These are phyloP conservation scores for Acacia acuminata DNA, from an alignment of 306 rosid genomes.

Conservation along the genomic window DNA sequence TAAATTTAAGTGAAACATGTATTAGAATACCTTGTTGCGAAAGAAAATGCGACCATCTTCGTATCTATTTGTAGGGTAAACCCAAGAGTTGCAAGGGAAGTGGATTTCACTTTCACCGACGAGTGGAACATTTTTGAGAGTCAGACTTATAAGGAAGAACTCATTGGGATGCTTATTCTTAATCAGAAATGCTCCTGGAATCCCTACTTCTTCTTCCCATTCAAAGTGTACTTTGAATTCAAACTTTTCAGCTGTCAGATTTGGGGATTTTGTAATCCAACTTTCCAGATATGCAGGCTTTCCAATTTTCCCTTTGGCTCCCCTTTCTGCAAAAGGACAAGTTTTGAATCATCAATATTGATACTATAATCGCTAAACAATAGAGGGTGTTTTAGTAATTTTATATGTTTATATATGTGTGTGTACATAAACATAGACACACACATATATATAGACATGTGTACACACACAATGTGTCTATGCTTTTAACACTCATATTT, in stretches of 20 bases:
- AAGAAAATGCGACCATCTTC: conserved; percentile 62
- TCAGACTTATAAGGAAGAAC: conserved; percentile 61
- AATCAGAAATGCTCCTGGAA: conserved; percentile 57
- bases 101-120: conserved; percentile 35
- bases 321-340: conserved; percentile 2
- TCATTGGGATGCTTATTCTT: conserved; percentile 48
- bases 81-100: conserved; percentile 73
- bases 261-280: conserved; percentile 47
- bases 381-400: background rate
- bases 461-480: too few relatives aligned
- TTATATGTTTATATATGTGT: too few relatives aligned
- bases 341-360: background rate
- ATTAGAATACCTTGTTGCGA: conserved; percentile 46
- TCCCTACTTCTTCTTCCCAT: conserved; percentile 51
- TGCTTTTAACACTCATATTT: too few relatives aligned
- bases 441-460: too few relatives aligned
- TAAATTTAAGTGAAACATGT: background rate
- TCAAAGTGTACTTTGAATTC: conserved; percentile 52
- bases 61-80: conserved; percentile 45
- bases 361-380: background rate
- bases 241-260: conserved; percentile 41
- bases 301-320: conserved; percentile 51
- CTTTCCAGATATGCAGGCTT: conserved; percentile 48
- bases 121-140: conserved; percentile 55
- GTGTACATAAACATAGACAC: too few relatives aligned